These are phyloP conservation scores for Taphrina flavorubra DNA, from an alignment of 1,139 yeast genomes.

Conservation along the genomic window DNA sequence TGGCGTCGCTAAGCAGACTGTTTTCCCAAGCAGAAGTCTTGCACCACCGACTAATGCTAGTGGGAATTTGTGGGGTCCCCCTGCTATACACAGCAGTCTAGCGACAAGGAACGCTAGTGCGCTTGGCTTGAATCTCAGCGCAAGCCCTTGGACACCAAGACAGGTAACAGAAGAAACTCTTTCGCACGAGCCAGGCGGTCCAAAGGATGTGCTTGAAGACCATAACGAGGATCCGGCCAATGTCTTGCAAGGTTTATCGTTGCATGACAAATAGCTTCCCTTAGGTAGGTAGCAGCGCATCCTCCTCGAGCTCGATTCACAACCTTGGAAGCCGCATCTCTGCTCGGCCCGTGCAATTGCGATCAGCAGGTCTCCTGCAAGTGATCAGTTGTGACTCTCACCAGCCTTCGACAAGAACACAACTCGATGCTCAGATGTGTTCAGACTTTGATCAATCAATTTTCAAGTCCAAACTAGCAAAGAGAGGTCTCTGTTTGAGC, in stretches of 20 bases:
- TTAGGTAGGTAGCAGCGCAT: too few relatives aligned
- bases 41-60: slow-evolving; percentile 27
- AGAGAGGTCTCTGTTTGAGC: too few relatives aligned
- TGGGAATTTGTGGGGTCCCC: slow-evolving; percentile 24
- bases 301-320: too few relatives aligned
- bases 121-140: slow-evolving; percentile 21
- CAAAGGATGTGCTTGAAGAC: neutral
- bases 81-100: neutral
- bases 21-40: slow-evolving; percentile 9
- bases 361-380: too few relatives aligned
- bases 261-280: slow-evolving; percentile 15
- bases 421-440: too few relatives aligned
- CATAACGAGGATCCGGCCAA: slow-evolving; percentile 23
- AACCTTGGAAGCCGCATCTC: too few relatives aligned
- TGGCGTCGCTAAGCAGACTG: neutral
- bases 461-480: too few relatives aligned
- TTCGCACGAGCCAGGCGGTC: neutral
- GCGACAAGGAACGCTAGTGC: slow-evolving; percentile 18
- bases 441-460: too few relatives aligned
- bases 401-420: too few relatives aligned
- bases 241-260: slow-evolving; percentile 13
- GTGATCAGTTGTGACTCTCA: too few relatives aligned
- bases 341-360: too few relatives aligned
- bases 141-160: slow-evolving; percentile 26
- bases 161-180: neutral